phyloP scores from a whole-genome alignment of 352 stramenopile species.

The Salisapilia sapeloensis region DNA sequence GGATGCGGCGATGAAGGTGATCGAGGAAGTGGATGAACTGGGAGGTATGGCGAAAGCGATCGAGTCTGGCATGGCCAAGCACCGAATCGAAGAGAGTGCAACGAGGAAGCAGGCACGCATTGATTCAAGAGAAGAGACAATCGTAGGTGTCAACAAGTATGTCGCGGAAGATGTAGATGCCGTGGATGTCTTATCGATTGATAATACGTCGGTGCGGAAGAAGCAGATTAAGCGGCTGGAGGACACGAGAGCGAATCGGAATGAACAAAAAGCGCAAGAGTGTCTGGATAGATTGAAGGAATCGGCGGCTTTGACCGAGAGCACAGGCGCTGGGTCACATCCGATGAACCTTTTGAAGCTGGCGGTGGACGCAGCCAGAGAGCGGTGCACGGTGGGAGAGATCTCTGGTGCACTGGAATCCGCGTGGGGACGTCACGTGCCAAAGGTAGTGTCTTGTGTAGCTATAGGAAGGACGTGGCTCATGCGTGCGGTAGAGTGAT shows the following conservation, averaged over 20 bases:
- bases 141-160: constrained; percentile 98
- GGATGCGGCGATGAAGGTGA: constrained; percentile 48
- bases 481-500: constrained; percentile 21
- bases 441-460: constrained; percentile 16
- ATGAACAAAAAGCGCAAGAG: constrained; percentile 57
- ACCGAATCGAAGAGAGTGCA: constrained; percentile 93
- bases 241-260: constrained; percentile 71
- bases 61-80: constrained; percentile 91
- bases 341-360: constrained; percentile 90
- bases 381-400: constrained; percentile 88
- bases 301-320: constrained; percentile 38
- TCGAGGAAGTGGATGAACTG: constrained; percentile 79
- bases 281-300: constrained; percentile 20
- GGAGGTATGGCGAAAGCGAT: constrained; percentile 97
- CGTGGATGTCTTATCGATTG: constrained; percentile 88
- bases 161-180: constrained; percentile 65
- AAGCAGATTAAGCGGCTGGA: constrained; percentile 82
- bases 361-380: constrained; percentile 83
- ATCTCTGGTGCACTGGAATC: constrained; percentile 90
- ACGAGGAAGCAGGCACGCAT: constrained; percentile 93
- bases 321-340: constrained; percentile 65
- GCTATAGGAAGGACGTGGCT: too few species aligned
- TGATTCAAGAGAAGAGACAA: constrained; percentile 87
- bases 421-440: constrained; percentile 89
- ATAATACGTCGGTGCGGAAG: constrained; percentile 84